phyloP scores from a whole-genome alignment of 2,329 filamentous ascomycete genomes.

The Davidsoniella virescens region DNA sequence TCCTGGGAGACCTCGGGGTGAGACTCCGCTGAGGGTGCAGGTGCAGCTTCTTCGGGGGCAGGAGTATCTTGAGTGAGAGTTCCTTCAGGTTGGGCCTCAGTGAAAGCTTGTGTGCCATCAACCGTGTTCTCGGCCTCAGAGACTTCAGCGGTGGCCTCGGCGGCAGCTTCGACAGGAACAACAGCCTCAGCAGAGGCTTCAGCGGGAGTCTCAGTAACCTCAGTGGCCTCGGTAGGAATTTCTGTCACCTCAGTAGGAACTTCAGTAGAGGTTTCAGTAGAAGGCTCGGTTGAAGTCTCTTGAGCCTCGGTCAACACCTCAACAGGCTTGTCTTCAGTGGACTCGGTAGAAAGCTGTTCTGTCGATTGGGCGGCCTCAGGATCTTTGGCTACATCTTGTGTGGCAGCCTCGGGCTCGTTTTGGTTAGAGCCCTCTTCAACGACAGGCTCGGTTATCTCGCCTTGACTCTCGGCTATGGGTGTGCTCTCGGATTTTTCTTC shows the following conservation, averaged over 20 bases:
- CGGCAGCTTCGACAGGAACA: not conserved
- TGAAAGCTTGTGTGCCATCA: not conserved
- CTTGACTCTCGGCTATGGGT: not conserved
- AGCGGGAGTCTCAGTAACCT: not conserved
- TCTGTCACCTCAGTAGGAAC: not conserved
- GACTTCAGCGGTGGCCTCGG: not conserved
- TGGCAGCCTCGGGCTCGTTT: too few species aligned
- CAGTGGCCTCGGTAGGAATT: not conserved
- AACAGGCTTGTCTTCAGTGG: too few species aligned
- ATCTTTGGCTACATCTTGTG: too few species aligned
- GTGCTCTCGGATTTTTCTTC: slow-evolving; percentile 8
- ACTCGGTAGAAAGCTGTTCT: not conserved
- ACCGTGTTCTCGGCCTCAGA: too few species aligned
- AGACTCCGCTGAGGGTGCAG: slow-evolving; percentile 6
- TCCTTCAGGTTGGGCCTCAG: not conserved
- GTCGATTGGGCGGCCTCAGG: too few species aligned
- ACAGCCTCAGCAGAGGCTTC: not conserved
- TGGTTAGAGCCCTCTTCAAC: too few species aligned
- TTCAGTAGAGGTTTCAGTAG: not conserved
- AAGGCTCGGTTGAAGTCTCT: too few species aligned
- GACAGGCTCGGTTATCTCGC: too few species aligned
- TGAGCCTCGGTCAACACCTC: not conserved
- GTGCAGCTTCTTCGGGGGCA: not conserved
- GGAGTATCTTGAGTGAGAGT: not conserved
- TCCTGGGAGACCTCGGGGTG: not conserved